phyloP scores from a whole-genome alignment of 176 grass and related monocot genomes.

The Otatea glauca region DNA sequence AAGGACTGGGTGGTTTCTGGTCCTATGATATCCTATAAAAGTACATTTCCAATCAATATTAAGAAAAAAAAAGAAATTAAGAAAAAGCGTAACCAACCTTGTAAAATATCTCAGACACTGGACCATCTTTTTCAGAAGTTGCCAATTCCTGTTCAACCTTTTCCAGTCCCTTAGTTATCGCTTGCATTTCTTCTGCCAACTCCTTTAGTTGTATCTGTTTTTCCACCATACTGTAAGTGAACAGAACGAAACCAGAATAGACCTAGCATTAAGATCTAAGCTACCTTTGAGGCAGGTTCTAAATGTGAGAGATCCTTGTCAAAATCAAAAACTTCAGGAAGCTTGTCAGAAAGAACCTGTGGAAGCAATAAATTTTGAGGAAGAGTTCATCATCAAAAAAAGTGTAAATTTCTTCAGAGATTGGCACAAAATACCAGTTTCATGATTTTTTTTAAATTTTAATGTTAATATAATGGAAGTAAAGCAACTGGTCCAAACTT shows the following conservation, averaged over 20 bases:
- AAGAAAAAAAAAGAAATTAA: background rate
- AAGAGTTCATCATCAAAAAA: too few species aligned
- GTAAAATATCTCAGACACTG: conserved; percentile 77
- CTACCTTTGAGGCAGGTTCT: conserved; percentile 87
- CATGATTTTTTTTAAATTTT: too few species aligned
- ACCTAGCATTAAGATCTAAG: conserved; percentile 34
- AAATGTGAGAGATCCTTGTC: conserved; percentile 73
- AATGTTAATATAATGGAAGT: too few species aligned
- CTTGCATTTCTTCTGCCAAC: conserved; percentile 93
- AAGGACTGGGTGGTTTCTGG: background rate
- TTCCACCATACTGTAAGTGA: conserved; percentile 33
- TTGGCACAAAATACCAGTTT: too few species aligned
- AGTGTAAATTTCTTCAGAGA: too few species aligned
- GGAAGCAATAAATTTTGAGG: background rate
- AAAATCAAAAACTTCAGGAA: conserved; percentile 99
- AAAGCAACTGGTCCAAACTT: too few species aligned
- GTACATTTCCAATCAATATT: background rate
- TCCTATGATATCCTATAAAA: background rate
- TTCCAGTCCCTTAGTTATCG: conserved; percentile 79
- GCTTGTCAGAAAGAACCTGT: conserved; percentile 88
- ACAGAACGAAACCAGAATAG: conserved; percentile 12
- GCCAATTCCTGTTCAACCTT: conserved; percentile 85
- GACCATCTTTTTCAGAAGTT: conserved; percentile 67
- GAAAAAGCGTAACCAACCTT: conserved; percentile 48
- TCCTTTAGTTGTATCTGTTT: conserved; percentile 90